Evolutionary conservation across 2,329 filamentous ascomycete genomes (phyloP).

Genomic region (Fusarium acutatum): DNA sequence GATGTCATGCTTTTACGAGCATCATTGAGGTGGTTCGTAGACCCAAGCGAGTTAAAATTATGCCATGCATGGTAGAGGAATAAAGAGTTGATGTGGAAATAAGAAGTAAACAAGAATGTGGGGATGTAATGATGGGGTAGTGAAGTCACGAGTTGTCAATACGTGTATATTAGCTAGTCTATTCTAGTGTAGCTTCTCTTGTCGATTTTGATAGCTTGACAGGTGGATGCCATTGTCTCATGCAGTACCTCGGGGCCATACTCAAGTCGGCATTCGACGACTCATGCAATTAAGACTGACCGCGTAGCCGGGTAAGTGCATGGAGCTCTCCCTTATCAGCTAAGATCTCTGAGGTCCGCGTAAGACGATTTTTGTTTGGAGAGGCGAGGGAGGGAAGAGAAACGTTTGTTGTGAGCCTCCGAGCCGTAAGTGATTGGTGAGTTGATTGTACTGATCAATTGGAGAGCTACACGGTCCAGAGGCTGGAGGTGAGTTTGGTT

Average conservation of each 20-base stretch:
- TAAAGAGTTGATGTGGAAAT: background rate
- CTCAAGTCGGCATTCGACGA: background rate
- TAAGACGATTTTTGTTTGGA: slow-evolving; percentile 13
- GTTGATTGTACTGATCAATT: background rate
- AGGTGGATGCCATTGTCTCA: background rate
- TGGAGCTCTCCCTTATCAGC: slow-evolving; percentile 8
- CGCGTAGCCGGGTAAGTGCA: slow-evolving; percentile 10
- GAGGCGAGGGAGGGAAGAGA: background rate
- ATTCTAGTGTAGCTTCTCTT: background rate
- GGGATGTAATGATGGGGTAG: slow-evolving; percentile 21
- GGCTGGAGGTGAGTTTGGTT: background rate
- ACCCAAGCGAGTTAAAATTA: background rate
- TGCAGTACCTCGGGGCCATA: background rate
- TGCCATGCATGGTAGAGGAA: background rate
- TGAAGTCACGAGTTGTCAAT: slow-evolving; percentile 27
- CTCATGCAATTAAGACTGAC: background rate
- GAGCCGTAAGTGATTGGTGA: background rate
- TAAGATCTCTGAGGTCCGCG: slow-evolving; percentile 7
- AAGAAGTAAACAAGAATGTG: slow-evolving; percentile 7
- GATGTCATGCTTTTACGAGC: background rate
- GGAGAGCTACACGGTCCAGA: background rate
- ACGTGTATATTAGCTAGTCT: slow-evolving; percentile 1
- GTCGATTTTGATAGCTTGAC: background rate
- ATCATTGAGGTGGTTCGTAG: background rate
- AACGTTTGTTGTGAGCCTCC: background rate